Evolutionary conservation across 345 rosid genomes (phyloP), one percentile per base, ranked within the genome.

Genomic region (Murraya paniculata): DNA sequence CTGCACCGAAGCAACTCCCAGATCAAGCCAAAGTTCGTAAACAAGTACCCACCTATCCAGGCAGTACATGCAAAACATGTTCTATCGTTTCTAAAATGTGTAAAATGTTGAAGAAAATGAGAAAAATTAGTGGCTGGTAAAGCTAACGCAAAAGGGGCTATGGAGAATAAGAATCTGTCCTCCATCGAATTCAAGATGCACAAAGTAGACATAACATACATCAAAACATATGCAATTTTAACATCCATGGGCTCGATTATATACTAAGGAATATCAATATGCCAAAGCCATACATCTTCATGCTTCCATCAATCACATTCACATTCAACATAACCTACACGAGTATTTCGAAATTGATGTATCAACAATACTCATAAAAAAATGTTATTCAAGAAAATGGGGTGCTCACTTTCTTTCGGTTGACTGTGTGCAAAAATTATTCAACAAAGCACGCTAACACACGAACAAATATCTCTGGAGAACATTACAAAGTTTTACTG

Each of bases 1-100:
- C 98, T 93, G 96, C 86, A 86, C 19, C 19, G 65, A 79, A 79
- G 75, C 64, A 74, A 57, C 45, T 75, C 9, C 7, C 30, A 68
- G 11, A 6, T 64, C 48, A 7, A 65, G 45, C 18, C 22, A 7
- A 36, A 69, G 72, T 28, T 50, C 7, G 28, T 25, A 31, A 66
- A 35, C 36, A n/a, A 55, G 65, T 18, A 59, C 59, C 21, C 50
- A 9, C 3, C 58, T n/a, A 71, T 11, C 69, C 28, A 24, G 9
- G 19, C 24, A 71, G 45, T 4, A 21, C 28, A 25, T 11, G 38
- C 9, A 36, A 73, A 2, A 59, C 19, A 25, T 48, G 9, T 5
- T 53, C 25, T 45, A 45, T 45, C 13, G 50, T 45, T 45, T 45
- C 50, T 45, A 45, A 45, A 41, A 45, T 16, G 16, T 2, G 18